A percentile compares a stretch with the other conserved stretches of the same genome.
Conservation (phyloP, 1,284 basidiomycete genomes). For the Boletellus deceptivus region DNA sequence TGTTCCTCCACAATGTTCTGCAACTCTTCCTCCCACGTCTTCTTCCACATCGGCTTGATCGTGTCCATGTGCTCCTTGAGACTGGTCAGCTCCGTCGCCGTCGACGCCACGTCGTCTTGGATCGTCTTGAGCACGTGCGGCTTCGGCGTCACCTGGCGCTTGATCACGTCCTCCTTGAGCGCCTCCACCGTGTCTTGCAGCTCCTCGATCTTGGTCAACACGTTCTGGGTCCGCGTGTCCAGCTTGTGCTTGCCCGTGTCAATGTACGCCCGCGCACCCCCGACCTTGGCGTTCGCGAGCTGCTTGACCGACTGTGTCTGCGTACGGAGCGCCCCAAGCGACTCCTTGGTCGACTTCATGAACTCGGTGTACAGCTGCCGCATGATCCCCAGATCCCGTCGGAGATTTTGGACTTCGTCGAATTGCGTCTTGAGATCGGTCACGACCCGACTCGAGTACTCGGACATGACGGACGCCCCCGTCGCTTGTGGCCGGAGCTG, state of each 20-base stretch:
- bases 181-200: slow-evolving; percentile 91
- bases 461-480: slow-evolving; percentile 67
- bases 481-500: slow-evolving; percentile 73
- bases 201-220: slow-evolving; percentile 91
- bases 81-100: slow-evolving; percentile 70
- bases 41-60: slow-evolving; percentile 96
- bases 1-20: slow-evolving; percentile 98
- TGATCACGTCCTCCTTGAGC: slow-evolving; percentile 89
- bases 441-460: slow-evolving; percentile 71
- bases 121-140: slow-evolving; percentile 71
- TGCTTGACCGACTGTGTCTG: slow-evolving; percentile 88
- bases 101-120: slow-evolving; percentile 71
- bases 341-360: slow-evolving; percentile 85
- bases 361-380: slow-evolving; percentile 94
- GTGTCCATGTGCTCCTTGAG: slow-evolving; percentile 85
- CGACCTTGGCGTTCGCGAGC: slow-evolving; percentile 79
- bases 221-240: slow-evolving; percentile 85
- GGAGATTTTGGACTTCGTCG: slow-evolving; percentile 90
- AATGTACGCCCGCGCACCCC: slow-evolving; percentile 86
- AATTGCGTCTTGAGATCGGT: slow-evolving; percentile 87
- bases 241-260: slow-evolving; percentile 90
- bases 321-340: slow-evolving; percentile 71
- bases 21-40: slow-evolving; percentile 96
- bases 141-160: slow-evolving; percentile 85
- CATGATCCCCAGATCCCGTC: slow-evolving; percentile 91